Conservation (phyloP, 306 rosid species). For the Potentilla sterilis region DNA sequence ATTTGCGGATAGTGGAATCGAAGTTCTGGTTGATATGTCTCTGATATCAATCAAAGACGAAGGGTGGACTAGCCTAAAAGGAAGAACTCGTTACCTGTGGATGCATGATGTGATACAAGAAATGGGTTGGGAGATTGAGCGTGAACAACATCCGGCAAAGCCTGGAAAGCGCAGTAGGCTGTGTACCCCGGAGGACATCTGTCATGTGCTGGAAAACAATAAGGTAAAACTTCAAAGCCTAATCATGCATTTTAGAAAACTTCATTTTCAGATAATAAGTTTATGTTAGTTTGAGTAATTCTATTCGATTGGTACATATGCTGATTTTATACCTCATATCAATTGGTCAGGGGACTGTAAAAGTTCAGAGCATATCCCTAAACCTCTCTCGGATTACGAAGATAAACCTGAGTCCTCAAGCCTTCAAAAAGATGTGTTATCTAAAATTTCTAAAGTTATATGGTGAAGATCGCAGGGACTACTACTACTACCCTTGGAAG, state of each 20-base stretch:
- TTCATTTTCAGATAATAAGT: not conserved
- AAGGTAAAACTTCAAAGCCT: not conserved
- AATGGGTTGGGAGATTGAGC: not conserved
- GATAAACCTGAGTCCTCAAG: conserved; percentile 6
- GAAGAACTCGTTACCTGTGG: not conserved
- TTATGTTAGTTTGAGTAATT: not conserved
- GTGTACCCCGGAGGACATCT: not conserved
- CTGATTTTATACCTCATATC: not conserved
- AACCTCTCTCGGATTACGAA: not conserved
- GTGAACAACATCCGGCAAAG: not conserved
- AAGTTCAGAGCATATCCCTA: conserved; percentile 12
- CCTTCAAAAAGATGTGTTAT: conserved; percentile 25
- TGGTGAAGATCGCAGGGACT: not conserved
- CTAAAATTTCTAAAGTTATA: conserved; percentile 20
- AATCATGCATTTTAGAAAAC: not conserved
- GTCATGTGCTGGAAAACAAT: not conserved
- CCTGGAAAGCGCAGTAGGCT: not conserved
- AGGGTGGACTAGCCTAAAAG: not conserved
- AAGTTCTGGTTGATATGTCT: not conserved
- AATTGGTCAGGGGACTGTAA: conserved; percentile 14
- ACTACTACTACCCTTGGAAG: not conserved
- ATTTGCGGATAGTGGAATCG: not conserved
- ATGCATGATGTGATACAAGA: conserved; percentile 1
- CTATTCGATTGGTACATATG: not conserved
- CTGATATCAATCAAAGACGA: not conserved